Conservation (phyloP, 192 early-diverging fungal species). For the Mortierella hygrophila region DNA sequence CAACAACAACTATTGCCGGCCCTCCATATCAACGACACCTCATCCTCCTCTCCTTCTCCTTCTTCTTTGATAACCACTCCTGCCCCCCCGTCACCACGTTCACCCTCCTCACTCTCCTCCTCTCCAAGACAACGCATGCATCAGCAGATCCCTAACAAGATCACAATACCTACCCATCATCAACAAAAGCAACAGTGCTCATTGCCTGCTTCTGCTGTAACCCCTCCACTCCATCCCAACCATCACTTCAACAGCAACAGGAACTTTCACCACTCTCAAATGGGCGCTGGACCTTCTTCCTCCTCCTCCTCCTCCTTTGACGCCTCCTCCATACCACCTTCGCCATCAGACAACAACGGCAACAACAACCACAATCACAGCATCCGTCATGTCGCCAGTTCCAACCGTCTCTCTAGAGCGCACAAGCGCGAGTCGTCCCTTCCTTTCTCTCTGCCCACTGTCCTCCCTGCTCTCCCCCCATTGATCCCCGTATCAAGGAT, state of each 20-base stretch:
- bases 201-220: not conserved
- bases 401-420: constrained; percentile 9
- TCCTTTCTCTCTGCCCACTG: not conserved
- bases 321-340: constrained; percentile 2
- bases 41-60: not conserved
- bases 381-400: not conserved
- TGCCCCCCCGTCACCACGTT: not conserved
- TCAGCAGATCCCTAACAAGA: constrained; percentile 1
- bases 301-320: constrained; percentile 3
- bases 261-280: not conserved
- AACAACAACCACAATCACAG: not conserved
- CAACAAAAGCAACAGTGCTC: not conserved
- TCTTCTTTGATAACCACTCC: not conserved
- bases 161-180: not conserved
- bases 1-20: not conserved
- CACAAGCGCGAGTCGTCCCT: constrained; percentile 22
- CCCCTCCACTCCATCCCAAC: not conserved
- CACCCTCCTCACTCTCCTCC: not conserved
- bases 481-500: constrained; percentile 6
- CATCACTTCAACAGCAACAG: not conserved
- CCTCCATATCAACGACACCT: not conserved
- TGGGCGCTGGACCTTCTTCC: not conserved
- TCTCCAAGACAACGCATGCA: not conserved
- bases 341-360: not conserved
- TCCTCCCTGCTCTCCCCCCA: constrained; percentile 24